phyloP scores from a whole-genome alignment of 1,284 basidiomycete species.

The Apiotrichum siamense region DNA sequence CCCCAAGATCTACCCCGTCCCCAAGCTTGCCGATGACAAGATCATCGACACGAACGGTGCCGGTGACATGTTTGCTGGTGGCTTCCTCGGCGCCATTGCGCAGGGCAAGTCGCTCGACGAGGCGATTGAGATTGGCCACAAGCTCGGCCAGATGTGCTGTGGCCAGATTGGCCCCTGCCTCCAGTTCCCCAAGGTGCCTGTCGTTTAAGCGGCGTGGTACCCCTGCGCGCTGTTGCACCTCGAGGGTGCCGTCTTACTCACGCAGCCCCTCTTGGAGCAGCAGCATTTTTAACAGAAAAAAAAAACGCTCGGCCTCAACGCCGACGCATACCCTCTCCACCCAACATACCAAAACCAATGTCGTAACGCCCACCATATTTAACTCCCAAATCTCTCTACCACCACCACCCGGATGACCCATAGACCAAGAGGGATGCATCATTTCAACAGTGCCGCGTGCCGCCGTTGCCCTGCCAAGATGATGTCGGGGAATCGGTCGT shows the following conservation, averaged over 20 bases:
- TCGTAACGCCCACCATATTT: background rate
- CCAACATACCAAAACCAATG: no score
- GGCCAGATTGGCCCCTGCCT: conserved; percentile 60
- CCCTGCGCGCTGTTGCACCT: no score
- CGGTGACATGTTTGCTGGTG: conserved; percentile 99
- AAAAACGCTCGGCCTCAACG: conserved; percentile 9
- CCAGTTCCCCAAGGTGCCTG: conserved; percentile 37
- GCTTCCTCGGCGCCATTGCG: conserved; percentile 82
- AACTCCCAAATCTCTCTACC: background rate
- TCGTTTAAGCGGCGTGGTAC: conserved; percentile 20
- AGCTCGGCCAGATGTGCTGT: conserved; percentile 82
- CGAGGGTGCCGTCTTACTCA: background rate
- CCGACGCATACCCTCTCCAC: background rate
- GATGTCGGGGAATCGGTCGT: background rate
- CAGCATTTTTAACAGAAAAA: background rate
- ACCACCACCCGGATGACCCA: background rate
- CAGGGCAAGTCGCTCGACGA: conserved; percentile 74
- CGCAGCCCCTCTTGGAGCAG: background rate
- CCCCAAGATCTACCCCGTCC: conserved; percentile 58
- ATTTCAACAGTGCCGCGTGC: conserved; percentile 18
- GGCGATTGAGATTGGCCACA: conserved; percentile 74
- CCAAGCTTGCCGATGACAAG: conserved; percentile 58
- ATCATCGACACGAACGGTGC: conserved; percentile 99
- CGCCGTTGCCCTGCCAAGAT: no score
- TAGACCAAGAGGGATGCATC: conserved; percentile 13